Base-by-base conservation (phyloP, 2,329 filamentous ascomycete genomes). In the Albifimbria verrucaria region DNA sequence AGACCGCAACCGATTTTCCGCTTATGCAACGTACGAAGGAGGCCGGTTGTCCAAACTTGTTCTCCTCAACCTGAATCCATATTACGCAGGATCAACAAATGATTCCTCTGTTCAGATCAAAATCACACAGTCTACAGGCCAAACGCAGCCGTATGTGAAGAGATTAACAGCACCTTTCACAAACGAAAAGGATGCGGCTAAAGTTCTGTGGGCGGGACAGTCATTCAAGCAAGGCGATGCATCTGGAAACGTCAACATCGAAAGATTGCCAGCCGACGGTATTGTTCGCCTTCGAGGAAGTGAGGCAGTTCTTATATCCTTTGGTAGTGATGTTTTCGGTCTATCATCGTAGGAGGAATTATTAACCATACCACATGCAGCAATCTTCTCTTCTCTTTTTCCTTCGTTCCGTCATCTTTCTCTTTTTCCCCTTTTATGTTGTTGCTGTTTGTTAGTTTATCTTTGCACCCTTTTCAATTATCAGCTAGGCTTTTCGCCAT, bases 151-250 rank as follows among this genome's bases (percentile, higher is more conserved):
- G 10, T 22, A 15, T 7, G 26, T 53, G 17, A 53, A 53, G 18
- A 32, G 53, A 20, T 45, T 55, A 4, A 55, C 53, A 3, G 50
- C 53, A 2, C 49, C 53, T 3, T 52, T 50, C 18, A 20, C 52
- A 10, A 25, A 55, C 23, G 53, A 55, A 22, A 52, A 39, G n/a
- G 46, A 55, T 18, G 20, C 53, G 6, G 21, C 12, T 12, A 46
- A 52, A 3, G 46, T 55, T 22, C 28, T 26, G 22, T 55, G 53
- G 53, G 53, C 53, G 10, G 53, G 53, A 7, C 53, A 55, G 21
- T 55, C 53, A 6, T 55, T 55, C 41, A 52, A 52, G 25, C 17
- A 52, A 17, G 53, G 53, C 15, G 50, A 52, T 42, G 50, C 53
- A 4, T 15, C 49, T 4, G 53, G 53, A 7, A n/a, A 44, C 7